Percentiles rank a stretch among this genome's conserved stretches.
Evolutionary conservation across 352 stramenopile species (phyloP).

Genomic region (Pilasporangium apinafurcum): DNA sequence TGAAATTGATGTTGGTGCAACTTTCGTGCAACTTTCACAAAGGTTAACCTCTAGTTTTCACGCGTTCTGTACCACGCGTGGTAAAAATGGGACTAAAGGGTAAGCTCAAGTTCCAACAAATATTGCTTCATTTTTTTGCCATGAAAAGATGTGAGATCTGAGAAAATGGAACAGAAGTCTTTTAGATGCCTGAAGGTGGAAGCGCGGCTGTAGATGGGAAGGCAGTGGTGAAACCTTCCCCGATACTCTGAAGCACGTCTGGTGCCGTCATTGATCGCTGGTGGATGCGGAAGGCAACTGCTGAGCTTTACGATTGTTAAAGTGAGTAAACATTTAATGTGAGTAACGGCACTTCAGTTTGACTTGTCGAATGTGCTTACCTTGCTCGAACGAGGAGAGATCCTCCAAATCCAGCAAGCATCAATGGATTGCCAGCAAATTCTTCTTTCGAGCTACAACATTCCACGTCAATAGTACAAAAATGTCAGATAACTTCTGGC

Average conservation of each 20-base stretch:
- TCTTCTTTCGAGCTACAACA: conserved; percentile 7
- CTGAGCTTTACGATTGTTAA: conserved; percentile 1
- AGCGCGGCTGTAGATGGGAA: conserved; percentile 24
- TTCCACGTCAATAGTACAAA: background rate
- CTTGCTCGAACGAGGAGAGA: conserved; percentile 77
- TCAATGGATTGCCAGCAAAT: conserved; percentile 38
- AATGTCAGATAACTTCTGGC: too few species aligned
- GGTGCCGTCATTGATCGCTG: conserved; percentile 79
- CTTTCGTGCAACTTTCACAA: too few species aligned
- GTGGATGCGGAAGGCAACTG: conserved; percentile 53
- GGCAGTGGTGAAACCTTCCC: conserved; percentile 45
- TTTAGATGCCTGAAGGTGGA: conserved; percentile 1
- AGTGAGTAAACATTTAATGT: background rate
- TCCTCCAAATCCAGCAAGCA: conserved; percentile 71
- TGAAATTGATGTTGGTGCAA: too few species aligned
- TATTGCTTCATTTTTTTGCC: conserved; percentile 5
- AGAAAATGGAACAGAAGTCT: background rate
- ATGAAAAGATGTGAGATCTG: background rate
- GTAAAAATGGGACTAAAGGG: too few species aligned
- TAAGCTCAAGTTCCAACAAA: too few species aligned
- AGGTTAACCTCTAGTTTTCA: too few species aligned
- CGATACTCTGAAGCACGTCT: conserved; percentile 66
- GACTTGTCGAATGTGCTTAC: too few species aligned
- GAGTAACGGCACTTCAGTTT: too few species aligned
- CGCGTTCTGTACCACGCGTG: too few species aligned